Percentiles rank a stretch among this genome's conserved stretches.
These are phyloP conservation scores for Moesziomyces parantarcticus DNA, from an alignment of 1,284 basidiomycete species.

Conservation along the genomic window DNA sequence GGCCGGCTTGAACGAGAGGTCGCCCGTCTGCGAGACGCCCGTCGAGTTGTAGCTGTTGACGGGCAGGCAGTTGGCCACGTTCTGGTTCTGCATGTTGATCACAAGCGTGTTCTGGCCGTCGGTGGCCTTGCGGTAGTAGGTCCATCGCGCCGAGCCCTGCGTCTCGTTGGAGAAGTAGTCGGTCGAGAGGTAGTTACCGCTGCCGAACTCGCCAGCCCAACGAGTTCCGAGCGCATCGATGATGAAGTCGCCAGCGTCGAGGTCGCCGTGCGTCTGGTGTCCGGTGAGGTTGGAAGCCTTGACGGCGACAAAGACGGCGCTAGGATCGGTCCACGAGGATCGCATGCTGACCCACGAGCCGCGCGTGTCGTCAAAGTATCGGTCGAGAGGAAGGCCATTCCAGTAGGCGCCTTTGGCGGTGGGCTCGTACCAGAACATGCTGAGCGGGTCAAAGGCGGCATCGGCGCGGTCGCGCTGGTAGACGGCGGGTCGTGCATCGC, in stretches of 20 bases:
- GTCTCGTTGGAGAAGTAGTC: conserved; percentile 65
- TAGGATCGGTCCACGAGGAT: conserved; percentile 86
- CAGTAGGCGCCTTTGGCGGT: conserved; percentile 86
- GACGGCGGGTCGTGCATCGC: conserved; percentile 78
- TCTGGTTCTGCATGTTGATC: conserved; percentile 82
- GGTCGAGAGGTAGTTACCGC: conserved; percentile 79
- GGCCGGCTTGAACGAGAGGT: conserved; percentile 73
- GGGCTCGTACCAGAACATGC: conserved; percentile 98
- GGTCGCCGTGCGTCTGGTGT: conserved; percentile 88
- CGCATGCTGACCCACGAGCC: conserved; percentile 89
- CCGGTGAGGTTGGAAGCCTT: conserved; percentile 82
- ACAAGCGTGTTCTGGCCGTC: conserved; percentile 96
- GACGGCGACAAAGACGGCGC: conserved; percentile 84
- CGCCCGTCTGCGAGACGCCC: conserved; percentile 80
- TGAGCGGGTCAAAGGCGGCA: conserved; percentile 87
- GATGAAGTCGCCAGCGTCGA: conserved; percentile 93
- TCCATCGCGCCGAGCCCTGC: conserved; percentile 52
- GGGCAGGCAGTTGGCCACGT: conserved; percentile 76
- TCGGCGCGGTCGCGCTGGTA: conserved; percentile 88
- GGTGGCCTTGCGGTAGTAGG: conserved; percentile 87
- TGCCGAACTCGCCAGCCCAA: conserved; percentile 95
- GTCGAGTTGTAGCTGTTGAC: conserved; percentile 73
- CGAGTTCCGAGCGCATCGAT: conserved; percentile 92
- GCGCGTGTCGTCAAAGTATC: conserved; percentile 76
- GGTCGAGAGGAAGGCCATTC: conserved; percentile 85